Evolutionary conservation across 768 basidiomycete genomes (phyloP).

Genomic region (Imleria badia): DNA sequence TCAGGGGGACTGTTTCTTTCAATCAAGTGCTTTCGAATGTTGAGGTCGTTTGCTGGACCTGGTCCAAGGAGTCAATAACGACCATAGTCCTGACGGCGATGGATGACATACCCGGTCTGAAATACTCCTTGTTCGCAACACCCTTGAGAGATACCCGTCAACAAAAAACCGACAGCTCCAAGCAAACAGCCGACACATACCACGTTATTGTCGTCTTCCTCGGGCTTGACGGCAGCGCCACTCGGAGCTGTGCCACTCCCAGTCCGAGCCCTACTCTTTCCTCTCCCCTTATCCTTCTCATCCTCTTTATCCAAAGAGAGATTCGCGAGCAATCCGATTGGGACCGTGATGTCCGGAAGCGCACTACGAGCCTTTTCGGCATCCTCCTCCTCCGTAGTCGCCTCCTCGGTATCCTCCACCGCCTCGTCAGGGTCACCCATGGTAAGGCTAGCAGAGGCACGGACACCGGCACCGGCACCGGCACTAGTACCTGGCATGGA

Average conservation of each 20-base stretch:
- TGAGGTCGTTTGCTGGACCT: slow-evolving; percentile 74
- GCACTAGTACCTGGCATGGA: background rate
- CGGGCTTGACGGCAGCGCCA: slow-evolving; percentile 30
- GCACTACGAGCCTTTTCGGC: slow-evolving; percentile 48
- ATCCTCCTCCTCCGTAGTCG: slow-evolving; percentile 37
- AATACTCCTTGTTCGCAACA: slow-evolving; percentile 77
- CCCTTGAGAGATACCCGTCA: slow-evolving; percentile 45
- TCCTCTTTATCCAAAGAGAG: slow-evolving; percentile 60
- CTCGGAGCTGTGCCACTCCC: slow-evolving; percentile 8
- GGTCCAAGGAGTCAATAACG: background rate
- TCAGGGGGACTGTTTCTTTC: slow-evolving; percentile 80
- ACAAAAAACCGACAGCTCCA: background rate
- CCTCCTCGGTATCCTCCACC: slow-evolving; percentile 29
- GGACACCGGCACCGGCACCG: background rate
- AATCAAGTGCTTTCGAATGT: slow-evolving; percentile 66
- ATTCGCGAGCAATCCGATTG: slow-evolving; percentile 73
- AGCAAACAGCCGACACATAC: slow-evolving; percentile 32
- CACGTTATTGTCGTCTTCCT: slow-evolving; percentile 63
- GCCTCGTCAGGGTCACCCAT: slow-evolving; percentile 43
- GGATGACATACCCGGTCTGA: slow-evolving; percentile 60
- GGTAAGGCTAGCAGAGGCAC: background rate
- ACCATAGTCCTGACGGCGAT: background rate
- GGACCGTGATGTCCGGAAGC: slow-evolving; percentile 70
- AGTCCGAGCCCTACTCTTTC: slow-evolving; percentile 37
- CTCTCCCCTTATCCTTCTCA: slow-evolving; percentile 40